These are phyloP conservation scores for Astrothelium macrocarpum DNA, from an alignment of 495 filamentous ascomycete genomes.

Conservation along the genomic window DNA sequence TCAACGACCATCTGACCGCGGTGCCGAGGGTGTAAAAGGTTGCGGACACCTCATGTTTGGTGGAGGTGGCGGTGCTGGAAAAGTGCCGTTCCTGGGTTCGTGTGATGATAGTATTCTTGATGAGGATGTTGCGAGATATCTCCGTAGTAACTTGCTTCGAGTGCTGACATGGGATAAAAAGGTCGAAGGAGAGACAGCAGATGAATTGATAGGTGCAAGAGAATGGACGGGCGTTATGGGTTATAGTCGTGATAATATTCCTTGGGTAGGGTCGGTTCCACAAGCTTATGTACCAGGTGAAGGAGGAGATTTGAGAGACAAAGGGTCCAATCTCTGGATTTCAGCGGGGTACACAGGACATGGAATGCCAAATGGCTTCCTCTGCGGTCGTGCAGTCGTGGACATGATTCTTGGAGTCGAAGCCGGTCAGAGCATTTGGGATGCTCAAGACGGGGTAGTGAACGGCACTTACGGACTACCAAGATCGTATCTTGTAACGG, in stretches of 20 bases:
- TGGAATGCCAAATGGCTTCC: conserved; percentile 70
- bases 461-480: conserved; percentile 21
- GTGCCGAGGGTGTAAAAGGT: conserved; percentile 14
- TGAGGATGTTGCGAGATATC: conserved; percentile 38
- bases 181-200: conserved; percentile 27
- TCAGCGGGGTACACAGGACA: conserved; percentile 47
- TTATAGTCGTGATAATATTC: conserved; percentile 56
- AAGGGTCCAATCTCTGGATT: conserved; percentile 24
- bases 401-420: conserved; percentile 47
- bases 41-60: conserved; percentile 55
- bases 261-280: conserved; percentile 57
- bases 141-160: conserved; percentile 38
- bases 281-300: conserved; percentile 9
- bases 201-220: conserved; percentile 44
- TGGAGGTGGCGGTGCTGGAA: conserved; percentile 44
- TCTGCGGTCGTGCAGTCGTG: conserved; percentile 57
- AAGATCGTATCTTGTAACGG: conserved; percentile 25
- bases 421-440: conserved; percentile 16
- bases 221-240: conserved; percentile 85
- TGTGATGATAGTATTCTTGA: conserved; percentile 51
- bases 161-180: conserved; percentile 34
- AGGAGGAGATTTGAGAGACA: background rate
- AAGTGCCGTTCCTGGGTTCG: conserved; percentile 42
- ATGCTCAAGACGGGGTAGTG: conserved; percentile 1
- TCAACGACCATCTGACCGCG: conserved; percentile 49